Evolutionary conservation across 2,329 filamentous ascomycete genomes (phyloP).

Genomic region (Penicillium sp.): DNA sequence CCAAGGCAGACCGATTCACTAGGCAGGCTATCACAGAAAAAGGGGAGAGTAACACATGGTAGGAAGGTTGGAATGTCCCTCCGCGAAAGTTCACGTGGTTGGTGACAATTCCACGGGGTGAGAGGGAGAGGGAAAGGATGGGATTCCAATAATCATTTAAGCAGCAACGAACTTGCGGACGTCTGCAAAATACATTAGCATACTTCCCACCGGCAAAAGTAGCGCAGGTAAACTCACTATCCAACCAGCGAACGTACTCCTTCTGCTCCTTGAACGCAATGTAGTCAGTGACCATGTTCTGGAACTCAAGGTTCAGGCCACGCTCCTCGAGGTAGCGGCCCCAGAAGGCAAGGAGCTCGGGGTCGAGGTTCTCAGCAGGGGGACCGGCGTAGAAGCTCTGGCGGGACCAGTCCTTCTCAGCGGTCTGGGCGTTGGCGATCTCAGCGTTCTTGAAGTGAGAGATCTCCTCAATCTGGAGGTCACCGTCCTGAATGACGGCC

Average conservation of each 20-base stretch:
- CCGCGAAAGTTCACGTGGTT: background rate
- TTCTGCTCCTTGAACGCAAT: conserved; percentile 98
- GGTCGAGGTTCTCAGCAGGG: conserved; percentile 90
- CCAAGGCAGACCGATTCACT: conserved; percentile 10
- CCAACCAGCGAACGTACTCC: conserved; percentile 92
- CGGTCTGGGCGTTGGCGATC: conserved; percentile 74
- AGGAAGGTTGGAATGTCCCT: background rate
- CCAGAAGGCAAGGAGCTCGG: conserved; percentile 89
- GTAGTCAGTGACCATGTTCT: conserved; percentile 92
- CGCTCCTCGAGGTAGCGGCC: conserved; percentile 95
- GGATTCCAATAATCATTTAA: conserved; percentile 44
- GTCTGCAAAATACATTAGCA: conserved; percentile 54
- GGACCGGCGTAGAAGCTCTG: conserved; percentile 86
- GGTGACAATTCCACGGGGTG: background rate
- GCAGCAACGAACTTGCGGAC: conserved; percentile 85
- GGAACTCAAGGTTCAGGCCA: conserved; percentile 84
- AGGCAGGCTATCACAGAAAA: conserved; percentile 13
- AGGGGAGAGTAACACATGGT: conserved; percentile 4
- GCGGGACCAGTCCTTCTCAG: conserved; percentile 78
- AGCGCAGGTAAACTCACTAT: conserved; percentile 56
- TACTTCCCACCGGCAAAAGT: background rate
- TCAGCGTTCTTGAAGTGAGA: conserved; percentile 82
- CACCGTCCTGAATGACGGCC: conserved; percentile 82
- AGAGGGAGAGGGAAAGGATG: background rate
- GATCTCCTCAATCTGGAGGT: conserved; percentile 87